phyloP scores from a whole-genome alignment of 2,329 filamentous ascomycete species.

The Colletotrichum phormii region DNA sequence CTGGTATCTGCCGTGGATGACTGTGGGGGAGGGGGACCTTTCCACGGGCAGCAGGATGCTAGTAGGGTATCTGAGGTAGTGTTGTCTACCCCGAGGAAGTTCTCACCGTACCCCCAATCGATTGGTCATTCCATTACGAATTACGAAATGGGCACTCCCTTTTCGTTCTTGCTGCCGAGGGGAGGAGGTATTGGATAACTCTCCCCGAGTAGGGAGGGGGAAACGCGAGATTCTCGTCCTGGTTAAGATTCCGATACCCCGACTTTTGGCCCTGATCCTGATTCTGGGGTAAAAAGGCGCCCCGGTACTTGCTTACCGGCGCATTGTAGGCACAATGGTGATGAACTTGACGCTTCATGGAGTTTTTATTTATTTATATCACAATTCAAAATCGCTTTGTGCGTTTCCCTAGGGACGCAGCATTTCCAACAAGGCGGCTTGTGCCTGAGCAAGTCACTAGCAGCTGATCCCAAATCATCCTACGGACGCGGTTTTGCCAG shows the following conservation, averaged over 20 bases:
- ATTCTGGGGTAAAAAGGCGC: no score
- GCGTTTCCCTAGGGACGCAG: neutral
- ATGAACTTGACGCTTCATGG: neutral
- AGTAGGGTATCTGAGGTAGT: neutral
- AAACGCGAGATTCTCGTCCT: no score
- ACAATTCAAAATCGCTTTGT: neutral
- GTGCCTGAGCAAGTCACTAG: neutral
- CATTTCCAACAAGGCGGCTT: neutral
- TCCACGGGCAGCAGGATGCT: neutral
- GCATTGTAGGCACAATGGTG: no score
- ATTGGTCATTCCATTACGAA: conserved; percentile 1
- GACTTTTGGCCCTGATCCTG: no score
- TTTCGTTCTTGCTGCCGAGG: neutral
- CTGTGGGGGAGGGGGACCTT: neutral
- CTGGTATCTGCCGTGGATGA: neutral
- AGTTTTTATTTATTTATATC: neutral
- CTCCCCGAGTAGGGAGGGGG: neutral
- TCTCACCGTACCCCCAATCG: neutral
- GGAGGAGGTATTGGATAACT: neutral
- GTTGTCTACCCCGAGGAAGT: neutral
- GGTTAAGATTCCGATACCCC: no score
- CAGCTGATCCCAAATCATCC: neutral
- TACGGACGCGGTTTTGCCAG: no score
- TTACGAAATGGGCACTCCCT: neutral
- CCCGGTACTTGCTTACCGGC: no score